These are phyloP conservation scores for Apiospora hydei DNA, from an alignment of 2,329 filamentous ascomycete species.

Conservation along the genomic window DNA sequence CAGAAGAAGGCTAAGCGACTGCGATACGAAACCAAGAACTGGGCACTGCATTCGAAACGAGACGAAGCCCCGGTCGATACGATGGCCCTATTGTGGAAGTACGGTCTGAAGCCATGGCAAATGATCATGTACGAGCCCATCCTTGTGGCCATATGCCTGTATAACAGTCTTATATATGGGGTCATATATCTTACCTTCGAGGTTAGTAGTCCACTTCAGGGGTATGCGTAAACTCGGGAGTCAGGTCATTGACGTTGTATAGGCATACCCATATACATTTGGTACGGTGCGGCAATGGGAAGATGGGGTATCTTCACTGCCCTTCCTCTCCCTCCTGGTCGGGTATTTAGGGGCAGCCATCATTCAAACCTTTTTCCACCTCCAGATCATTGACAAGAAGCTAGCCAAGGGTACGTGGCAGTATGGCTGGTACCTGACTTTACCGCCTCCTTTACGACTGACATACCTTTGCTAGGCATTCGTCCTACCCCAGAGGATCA, in stretches of 20 bases:
- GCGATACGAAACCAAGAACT: constrained; percentile 52
- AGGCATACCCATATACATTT: constrained; percentile 52
- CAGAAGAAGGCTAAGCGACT: constrained; percentile 54
- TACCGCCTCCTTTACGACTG: neutral
- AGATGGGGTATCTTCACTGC: constrained; percentile 47
- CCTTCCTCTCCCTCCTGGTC: constrained; percentile 50
- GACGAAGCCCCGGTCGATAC: constrained; percentile 37
- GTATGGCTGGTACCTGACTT: too few relatives aligned
- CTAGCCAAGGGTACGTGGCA: constrained; percentile 31
- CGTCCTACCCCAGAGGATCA: constrained; percentile 52
- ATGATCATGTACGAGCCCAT: constrained; percentile 35
- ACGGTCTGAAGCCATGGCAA: constrained; percentile 33
- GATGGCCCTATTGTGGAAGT: constrained; percentile 28
- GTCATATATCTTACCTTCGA: constrained; percentile 55
- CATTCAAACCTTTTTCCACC: constrained; percentile 28
- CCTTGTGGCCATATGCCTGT: constrained; percentile 32
- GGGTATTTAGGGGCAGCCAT: constrained; percentile 43
- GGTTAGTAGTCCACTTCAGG: constrained; percentile 33
- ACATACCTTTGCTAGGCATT: constrained; percentile 33
- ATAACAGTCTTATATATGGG: constrained; percentile 47
- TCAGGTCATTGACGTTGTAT: neutral
- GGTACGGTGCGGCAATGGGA: constrained; percentile 49
- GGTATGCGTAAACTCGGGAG: neutral
- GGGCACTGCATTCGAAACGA: constrained; percentile 38
- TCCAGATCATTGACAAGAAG: constrained; percentile 19